Evolutionary conservation across 805 yeast species (phyloP).

Genomic region (Debaryomyces maramus): DNA sequence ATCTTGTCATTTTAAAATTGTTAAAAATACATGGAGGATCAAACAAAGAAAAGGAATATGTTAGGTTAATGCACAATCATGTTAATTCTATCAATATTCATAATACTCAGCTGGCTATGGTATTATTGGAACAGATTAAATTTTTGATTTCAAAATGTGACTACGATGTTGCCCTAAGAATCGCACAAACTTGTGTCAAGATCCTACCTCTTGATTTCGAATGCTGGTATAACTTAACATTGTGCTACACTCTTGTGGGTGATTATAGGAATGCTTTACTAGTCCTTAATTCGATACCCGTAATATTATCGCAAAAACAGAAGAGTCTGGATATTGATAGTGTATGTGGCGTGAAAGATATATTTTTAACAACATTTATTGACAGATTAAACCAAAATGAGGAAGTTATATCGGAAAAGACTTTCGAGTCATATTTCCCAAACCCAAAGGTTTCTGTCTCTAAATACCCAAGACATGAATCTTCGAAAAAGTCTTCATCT

Average conservation of each 20-base stretch:
- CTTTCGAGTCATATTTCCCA: slow-evolving; percentile 30
- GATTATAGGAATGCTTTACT: slow-evolving; percentile 62
- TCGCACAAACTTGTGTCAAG: slow-evolving; percentile 61
- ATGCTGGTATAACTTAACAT: slow-evolving; percentile 66
- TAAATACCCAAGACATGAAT: not conserved
- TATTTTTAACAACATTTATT: slow-evolving; percentile 21
- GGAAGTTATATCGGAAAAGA: slow-evolving; percentile 29
- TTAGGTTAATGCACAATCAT: slow-evolving; percentile 23
- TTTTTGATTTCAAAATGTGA: slow-evolving; percentile 57
- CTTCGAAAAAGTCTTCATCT: not conserved
- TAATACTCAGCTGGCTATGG: slow-evolving; percentile 53
- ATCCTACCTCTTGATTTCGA: slow-evolving; percentile 76
- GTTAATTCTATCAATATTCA: slow-evolving; percentile 11
- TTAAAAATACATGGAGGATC: slow-evolving; percentile 22
- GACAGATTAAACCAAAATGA: slow-evolving; percentile 15
- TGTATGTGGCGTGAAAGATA: slow-evolving; percentile 27
- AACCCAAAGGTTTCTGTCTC: slow-evolving; percentile 15
- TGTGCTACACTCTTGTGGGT: slow-evolving; percentile 55
- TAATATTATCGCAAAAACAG: slow-evolving; percentile 49
- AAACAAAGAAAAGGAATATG: slow-evolving; percentile 22
- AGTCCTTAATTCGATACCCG: slow-evolving; percentile 74
- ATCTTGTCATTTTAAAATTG: slow-evolving; percentile 22
- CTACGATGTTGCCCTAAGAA: slow-evolving; percentile 54
- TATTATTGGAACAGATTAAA: slow-evolving; percentile 62
- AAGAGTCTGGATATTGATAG: slow-evolving; percentile 26